Evolutionary conservation across 2,329 filamentous ascomycete genomes (phyloP).

Genomic region (Xylaria digitata): DNA sequence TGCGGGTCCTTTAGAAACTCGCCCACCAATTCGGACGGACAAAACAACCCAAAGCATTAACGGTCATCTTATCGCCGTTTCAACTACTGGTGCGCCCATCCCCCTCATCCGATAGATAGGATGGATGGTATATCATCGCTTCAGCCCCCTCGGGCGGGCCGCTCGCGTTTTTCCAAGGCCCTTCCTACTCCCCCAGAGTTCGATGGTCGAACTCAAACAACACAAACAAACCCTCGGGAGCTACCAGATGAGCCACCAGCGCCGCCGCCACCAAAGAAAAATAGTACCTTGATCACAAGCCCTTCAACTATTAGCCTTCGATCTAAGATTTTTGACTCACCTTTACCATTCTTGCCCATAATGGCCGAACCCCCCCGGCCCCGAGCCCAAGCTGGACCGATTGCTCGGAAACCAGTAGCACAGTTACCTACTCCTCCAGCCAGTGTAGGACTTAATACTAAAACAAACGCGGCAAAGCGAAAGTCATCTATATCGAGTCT

Average conservation of each 20-base stretch:
- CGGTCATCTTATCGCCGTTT: conserved; percentile 38
- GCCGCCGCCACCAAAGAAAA: conserved; percentile 48
- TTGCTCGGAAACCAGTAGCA: conserved; percentile 54
- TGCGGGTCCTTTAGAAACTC: conserved; percentile 35
- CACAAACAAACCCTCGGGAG: conserved; percentile 41
- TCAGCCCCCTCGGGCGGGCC: conserved; percentile 55
- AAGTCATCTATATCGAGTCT: conserved; percentile 65
- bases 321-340: conserved; percentile 47
- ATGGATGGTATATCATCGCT: conserved; percentile 45
- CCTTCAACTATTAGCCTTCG: conserved; percentile 42
- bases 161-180: conserved; percentile 69
- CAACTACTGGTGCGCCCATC: conserved; percentile 39
- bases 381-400: conserved; percentile 48
- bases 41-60: conserved; percentile 40
- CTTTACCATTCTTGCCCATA: conserved; percentile 50
- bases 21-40: conserved; percentile 42
- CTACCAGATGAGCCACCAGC: conserved; percentile 44
- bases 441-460: conserved; percentile 27
- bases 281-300: conserved; percentile 43
- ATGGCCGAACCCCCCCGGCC: conserved; percentile 41
- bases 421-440: conserved; percentile 30
- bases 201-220: conserved; percentile 37
- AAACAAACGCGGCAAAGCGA: conserved; percentile 52
- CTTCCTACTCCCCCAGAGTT: conserved; percentile 59
- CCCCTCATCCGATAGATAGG: conserved; percentile 36